Evolutionary conservation across 192 early-diverging fungal species (phyloP).

Genomic region (Podila verticillata): DNA sequence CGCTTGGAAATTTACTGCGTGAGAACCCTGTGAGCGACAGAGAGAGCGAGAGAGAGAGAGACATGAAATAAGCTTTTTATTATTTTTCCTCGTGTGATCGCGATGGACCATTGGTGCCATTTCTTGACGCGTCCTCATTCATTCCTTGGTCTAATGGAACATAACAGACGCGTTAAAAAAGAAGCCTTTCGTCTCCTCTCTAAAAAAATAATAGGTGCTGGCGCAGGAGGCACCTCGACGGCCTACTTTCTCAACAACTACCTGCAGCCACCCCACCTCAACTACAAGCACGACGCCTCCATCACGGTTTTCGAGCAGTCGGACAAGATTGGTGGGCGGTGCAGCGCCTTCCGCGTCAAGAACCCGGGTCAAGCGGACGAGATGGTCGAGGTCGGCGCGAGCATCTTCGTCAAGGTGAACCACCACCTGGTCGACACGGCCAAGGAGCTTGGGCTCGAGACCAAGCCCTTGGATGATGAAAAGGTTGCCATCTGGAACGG

Average conservation of each 20-base stretch:
- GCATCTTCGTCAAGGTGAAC: conserved; percentile 70
- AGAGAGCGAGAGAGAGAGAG: too few species aligned
- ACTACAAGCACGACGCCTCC: conserved; percentile 29
- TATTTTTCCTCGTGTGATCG: too few species aligned
- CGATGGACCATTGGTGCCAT: neutral
- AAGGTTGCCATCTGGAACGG: conserved; percentile 61
- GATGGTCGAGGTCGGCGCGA: conserved; percentile 68
- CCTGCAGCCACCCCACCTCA: conserved; percentile 17
- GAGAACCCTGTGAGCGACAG: too few species aligned
- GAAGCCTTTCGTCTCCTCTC: too few species aligned
- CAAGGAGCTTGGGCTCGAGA: conserved; percentile 59
- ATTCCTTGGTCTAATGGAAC: neutral
- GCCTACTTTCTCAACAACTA: conserved; percentile 54
- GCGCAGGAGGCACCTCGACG: conserved; percentile 61
- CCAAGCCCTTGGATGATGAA: conserved; percentile 42
- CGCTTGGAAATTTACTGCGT: too few species aligned
- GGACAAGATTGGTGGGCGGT: conserved; percentile 65
- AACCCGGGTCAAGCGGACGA: conserved; percentile 36
- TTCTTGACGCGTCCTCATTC: neutral
- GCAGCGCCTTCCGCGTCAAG: conserved; percentile 27
- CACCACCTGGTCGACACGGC: conserved; percentile 62
- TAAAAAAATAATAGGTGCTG: conserved; percentile 50
- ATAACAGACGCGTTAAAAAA: too few species aligned
- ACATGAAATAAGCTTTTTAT: too few species aligned
- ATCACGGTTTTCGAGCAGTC: conserved; percentile 66